Percentiles rank a stretch among this genome's conserved stretches.
Evolutionary conservation across 176 grass and related monocot genomes (phyloP).

Genomic region (Poa pratensis): DNA sequence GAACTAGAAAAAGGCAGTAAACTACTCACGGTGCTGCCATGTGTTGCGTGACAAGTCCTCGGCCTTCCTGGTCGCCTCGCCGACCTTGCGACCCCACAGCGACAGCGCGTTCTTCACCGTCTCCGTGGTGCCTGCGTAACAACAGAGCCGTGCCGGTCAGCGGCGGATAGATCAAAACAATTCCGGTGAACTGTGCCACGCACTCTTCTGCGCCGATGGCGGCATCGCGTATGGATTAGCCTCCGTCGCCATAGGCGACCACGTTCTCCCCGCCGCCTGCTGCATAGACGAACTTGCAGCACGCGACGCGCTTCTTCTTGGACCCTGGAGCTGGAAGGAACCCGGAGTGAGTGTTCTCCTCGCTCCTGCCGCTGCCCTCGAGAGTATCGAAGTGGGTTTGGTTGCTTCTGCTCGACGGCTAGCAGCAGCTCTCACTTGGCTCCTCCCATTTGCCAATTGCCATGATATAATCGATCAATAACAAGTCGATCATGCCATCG

Average conservation of each 20-base stretch:
- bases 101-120: slow-evolving; percentile 78
- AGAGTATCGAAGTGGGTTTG: background rate
- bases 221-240: slow-evolving; percentile 64
- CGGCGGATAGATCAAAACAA: background rate
- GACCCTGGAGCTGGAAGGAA: background rate
- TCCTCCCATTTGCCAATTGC: background rate
- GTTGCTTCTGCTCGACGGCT: slow-evolving; percentile 1
- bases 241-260: slow-evolving; percentile 45
- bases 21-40: slow-evolving; percentile 85
- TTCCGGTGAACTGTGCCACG: background rate
- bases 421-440: slow-evolving; percentile 10
- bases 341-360: slow-evolving; percentile 9
- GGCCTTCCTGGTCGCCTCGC: slow-evolving; percentile 73
- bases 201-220: slow-evolving; percentile 58
- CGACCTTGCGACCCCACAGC: slow-evolving; percentile 79
- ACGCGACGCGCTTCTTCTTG: background rate
- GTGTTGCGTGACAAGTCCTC: slow-evolving; percentile 95
- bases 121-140: slow-evolving; percentile 62
- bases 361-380: slow-evolving; percentile 8
- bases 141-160: background rate
- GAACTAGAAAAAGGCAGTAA: too few species aligned
- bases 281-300: slow-evolving; percentile 15
- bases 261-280: slow-evolving; percentile 16
- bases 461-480: slow-evolving; percentile 28
- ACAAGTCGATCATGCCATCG: too few species aligned